Evolutionary conservation across 2,329 filamentous ascomycete species (phyloP), one percentile per base, ranked within the genome.

Genomic region (Penicillium paneum): DNA sequence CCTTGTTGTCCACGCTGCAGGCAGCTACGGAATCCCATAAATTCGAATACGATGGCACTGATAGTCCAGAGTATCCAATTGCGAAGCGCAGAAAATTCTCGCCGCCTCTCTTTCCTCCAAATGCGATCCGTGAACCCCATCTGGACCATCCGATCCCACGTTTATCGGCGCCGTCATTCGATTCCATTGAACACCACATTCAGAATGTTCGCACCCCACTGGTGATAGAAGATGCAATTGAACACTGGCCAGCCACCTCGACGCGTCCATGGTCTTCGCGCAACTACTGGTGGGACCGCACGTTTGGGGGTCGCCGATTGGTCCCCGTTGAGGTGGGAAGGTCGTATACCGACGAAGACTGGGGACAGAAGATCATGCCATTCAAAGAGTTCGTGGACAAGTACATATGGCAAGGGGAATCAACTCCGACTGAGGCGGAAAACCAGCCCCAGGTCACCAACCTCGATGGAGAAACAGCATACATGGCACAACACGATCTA

Each of bases 401-500:
- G 0, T 86, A 89, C 67, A 80, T 96, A 55, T 71, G 59, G 67
- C 64, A 64, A 19, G 59, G 52, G 21, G 55, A 62, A 29, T 31
- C 41, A 19, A 28, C 17, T 31, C 49, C 15, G 41, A 35, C 50
- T 12, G 35, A 34, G 13, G 44, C 46, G 10, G 48, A 56, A 42
- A 48, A 51, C 39, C 26, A 60, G 11, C 10, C 19, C 13, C 42
- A 32, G 15, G 15, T 26, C 10, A 29, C 11, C 10, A 53, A 52
- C 10, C 52, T 64, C 49, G 59, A 65, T 5, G 57, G 47, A 1
- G 65, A 73, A 39, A 84, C 81, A 11, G 90, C 87, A 12, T 99
- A 99, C 70, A 83, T 99, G 41, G 94, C 94, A 8, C 94, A 99
- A 68, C 91, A 97, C 74, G 85, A 93, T 62, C 82, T 99, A 34